Conservation (phyloP, 106 monocot genomes). For the Vanilla planifolia region DNA sequence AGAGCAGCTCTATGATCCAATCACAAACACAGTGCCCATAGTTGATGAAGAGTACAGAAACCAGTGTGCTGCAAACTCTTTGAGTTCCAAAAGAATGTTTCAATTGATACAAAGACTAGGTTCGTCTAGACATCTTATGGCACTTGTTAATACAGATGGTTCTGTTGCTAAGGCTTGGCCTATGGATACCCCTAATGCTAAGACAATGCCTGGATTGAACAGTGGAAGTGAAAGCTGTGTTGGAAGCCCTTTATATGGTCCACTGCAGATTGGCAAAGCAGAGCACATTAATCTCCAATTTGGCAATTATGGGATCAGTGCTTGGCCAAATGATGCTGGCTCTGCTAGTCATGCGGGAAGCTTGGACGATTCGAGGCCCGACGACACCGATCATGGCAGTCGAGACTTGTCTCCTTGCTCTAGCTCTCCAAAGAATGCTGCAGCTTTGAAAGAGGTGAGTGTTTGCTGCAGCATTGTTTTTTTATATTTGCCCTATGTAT, state of each 20-base stretch:
- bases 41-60: conserved; percentile 43
- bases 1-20: conserved; percentile 28
- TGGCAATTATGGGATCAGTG: conserved; percentile 35
- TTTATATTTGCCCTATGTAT: too few species aligned
- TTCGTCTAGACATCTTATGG: conserved; percentile 32
- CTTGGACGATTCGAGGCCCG: conserved; percentile 31
- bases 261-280: conserved; percentile 2
- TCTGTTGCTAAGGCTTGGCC: conserved; percentile 28
- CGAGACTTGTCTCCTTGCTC: conserved; percentile 59
- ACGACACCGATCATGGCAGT: conserved; percentile 46
- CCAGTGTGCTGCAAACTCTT: conserved; percentile 40
- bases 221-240: conserved; percentile 11
- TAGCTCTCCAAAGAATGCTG: conserved; percentile 58
- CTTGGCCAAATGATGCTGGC: conserved; percentile 39
- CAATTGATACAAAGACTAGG: conserved; percentile 37
- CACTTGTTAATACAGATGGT: conserved; percentile 38
- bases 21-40: conserved; percentile 36
- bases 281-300: conserved; percentile 21
- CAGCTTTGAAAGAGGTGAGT: conserved; percentile 63
- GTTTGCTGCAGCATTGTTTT: background rate
- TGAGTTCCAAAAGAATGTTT: conserved; percentile 44
- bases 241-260: conserved; percentile 18
- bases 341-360: conserved; percentile 37
- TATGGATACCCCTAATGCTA: conserved; percentile 6
- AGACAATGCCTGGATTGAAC: conserved; percentile 2